Evolutionary conservation across 345 rosid species (phyloP).

Genomic region (Erysimum cheiranthoides): DNA sequence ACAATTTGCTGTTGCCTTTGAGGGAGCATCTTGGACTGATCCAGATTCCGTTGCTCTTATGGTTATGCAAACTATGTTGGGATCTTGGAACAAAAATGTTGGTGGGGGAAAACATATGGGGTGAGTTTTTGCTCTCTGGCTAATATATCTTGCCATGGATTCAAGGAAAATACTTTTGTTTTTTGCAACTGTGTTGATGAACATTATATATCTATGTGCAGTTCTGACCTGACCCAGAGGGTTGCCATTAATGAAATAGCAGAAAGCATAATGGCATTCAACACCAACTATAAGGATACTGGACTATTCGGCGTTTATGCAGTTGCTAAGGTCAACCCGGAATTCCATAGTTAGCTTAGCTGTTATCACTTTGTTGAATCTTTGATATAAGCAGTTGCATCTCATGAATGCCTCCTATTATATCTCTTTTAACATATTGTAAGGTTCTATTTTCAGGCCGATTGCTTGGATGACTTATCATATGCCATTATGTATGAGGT

Average conservation of each 20-base stretch:
- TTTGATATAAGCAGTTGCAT: neutral
- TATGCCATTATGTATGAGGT: constrained; percentile 95
- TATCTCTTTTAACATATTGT: constrained; percentile 6
- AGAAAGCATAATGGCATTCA: constrained; percentile 97
- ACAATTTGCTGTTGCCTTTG: constrained; percentile 97
- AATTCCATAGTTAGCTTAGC: constrained; percentile 1
- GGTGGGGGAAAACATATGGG: constrained; percentile 99
- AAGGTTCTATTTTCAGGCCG: constrained; percentile 28
- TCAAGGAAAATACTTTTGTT: neutral
- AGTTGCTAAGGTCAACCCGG: constrained; percentile 79
- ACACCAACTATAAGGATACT: constrained; percentile 98
- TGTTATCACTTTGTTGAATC: neutral
- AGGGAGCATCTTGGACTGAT: constrained; percentile 98
- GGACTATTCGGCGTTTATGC: constrained; percentile 98
- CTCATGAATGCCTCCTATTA: neutral
- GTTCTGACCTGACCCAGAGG: constrained; percentile 89
- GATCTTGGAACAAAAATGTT: constrained; percentile 87
- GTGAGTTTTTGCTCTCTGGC: constrained; percentile 53
- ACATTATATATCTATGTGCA: constrained; percentile 45
- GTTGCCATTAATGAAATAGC: constrained; percentile 88
- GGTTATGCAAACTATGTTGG: constrained; percentile 99
- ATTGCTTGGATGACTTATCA: constrained; percentile 89
- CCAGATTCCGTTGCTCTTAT: constrained; percentile 94
- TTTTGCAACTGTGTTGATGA: constrained; percentile 35
- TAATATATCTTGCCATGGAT: too few relatives aligned